phyloP scores from a whole-genome alignment of 2,329 filamentous ascomycete genomes.

The Fusarium setosum region DNA sequence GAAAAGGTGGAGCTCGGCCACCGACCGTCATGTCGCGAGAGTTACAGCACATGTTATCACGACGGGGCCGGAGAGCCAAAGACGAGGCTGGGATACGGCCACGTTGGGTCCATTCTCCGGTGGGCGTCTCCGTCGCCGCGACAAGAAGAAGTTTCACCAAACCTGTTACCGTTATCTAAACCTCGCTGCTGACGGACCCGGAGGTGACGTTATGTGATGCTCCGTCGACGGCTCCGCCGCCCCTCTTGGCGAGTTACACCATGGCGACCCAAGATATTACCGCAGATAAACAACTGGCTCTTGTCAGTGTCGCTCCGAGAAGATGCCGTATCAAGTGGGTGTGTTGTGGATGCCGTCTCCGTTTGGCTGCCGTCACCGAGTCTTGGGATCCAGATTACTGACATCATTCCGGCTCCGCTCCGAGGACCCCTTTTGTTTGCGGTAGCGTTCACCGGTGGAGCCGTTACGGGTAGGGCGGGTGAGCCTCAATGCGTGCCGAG shows the following conservation, averaged over 20 bases:
- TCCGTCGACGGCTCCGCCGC: conserved; percentile 27
- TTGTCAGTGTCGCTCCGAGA: conserved; percentile 26
- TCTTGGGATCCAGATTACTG: conserved; percentile 13
- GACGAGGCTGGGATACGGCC: conserved; percentile 7
- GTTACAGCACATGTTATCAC: conserved; percentile 25
- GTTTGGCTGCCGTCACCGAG: conserved; percentile 8
- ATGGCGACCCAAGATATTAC: conserved; percentile 28
- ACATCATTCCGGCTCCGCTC: conserved; percentile 33
- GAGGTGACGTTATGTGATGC: conserved; percentile 22
- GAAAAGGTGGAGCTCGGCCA: conserved; percentile 28
- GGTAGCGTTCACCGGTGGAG: conserved; percentile 22
- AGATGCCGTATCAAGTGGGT: conserved; percentile 36
- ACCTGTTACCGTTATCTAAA: no score
- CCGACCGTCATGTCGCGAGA: conserved; percentile 26
- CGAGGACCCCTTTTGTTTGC: conserved; percentile 14
- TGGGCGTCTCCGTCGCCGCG: no score
- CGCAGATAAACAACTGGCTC: conserved; percentile 9
- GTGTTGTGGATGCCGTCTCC: neutral
- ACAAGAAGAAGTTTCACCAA: no score
- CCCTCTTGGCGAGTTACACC: conserved; percentile 35
- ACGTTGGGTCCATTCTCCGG: conserved; percentile 16
- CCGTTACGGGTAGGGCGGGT: conserved; percentile 37
- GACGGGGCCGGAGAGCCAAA: conserved; percentile 6
- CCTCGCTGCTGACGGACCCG: no score
- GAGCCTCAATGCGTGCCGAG: neutral